Evolutionary conservation across 176 grass and related monocot species (phyloP).

Genomic region (Oryza longistaminata): DNA sequence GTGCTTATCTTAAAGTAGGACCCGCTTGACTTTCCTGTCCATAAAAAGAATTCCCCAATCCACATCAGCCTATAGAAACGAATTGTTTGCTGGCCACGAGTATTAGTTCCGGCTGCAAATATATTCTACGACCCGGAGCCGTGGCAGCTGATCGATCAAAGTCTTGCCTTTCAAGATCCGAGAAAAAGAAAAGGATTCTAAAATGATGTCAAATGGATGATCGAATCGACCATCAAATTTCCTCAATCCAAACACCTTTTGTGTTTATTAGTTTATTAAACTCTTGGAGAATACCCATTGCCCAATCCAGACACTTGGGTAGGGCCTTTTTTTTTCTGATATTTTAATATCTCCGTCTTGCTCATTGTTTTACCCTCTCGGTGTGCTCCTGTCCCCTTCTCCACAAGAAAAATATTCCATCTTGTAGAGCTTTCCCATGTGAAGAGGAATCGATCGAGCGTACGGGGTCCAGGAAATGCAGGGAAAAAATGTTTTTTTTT

Average conservation of each 20-base stretch:
- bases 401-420: background rate
- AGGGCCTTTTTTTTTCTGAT: background rate
- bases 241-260: constrained; percentile 14
- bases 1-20: constrained; percentile 26
- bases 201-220: background rate
- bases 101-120: background rate
- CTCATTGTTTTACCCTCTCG: background rate
- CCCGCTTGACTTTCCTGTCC: background rate
- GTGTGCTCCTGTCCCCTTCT: background rate
- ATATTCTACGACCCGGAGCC: background rate
- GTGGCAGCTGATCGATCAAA: background rate
- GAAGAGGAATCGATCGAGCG: background rate
- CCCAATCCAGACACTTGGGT: background rate
- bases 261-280: background rate
- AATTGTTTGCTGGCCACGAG: background rate
- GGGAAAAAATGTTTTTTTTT: background rate
- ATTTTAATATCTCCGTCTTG: background rate
- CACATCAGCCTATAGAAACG: background rate
- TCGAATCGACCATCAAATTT: background rate
- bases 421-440: background rate
- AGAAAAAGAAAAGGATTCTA: background rate
- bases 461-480: background rate
- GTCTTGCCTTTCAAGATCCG: constrained; percentile 16
- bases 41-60: background rate
- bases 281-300: background rate